Conservation (phyloP, 768 basidiomycete genomes). For the Amanita muscaria region DNA sequence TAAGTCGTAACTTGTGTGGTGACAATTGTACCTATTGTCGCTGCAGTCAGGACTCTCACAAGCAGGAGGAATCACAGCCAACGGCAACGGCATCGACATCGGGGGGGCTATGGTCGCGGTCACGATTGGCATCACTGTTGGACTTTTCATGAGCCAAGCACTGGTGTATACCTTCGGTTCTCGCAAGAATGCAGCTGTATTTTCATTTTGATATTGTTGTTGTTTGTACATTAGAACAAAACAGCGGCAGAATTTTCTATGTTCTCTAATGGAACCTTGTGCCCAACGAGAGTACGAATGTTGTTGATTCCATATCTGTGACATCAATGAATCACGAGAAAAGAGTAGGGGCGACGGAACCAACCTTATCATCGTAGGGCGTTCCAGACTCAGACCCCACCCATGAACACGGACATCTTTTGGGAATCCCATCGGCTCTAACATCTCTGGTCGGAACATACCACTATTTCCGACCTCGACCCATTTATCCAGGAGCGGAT, state of each 20-base stretch:
- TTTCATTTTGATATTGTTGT: slow-evolving; percentile 55
- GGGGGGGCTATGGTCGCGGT: slow-evolving; percentile 86
- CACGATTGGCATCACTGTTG: slow-evolving; percentile 84
- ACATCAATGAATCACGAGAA: slow-evolving; percentile 2
- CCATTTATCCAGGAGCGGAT: slow-evolving; percentile 88
- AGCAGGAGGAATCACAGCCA: slow-evolving; percentile 76
- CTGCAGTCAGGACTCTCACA: slow-evolving; percentile 74
- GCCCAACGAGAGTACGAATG: slow-evolving; percentile 92
- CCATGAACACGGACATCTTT: slow-evolving; percentile 94
- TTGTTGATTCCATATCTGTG: slow-evolving; percentile 92
- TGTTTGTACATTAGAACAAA: slow-evolving; percentile 51
- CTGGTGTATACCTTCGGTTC: slow-evolving; percentile 81
- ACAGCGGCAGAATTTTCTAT: slow-evolving; percentile 89
- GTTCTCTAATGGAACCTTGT: slow-evolving; percentile 87
- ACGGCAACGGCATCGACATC: slow-evolving; percentile 76
- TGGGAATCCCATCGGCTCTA: slow-evolving; percentile 98
- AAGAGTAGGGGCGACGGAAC: slow-evolving; percentile 16
- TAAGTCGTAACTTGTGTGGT: slow-evolving; percentile 29
- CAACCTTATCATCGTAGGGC: slow-evolving; percentile 98
- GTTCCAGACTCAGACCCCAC: slow-evolving; percentile 90
- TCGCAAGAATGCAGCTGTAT: slow-evolving; percentile 77
- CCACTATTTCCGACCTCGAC: slow-evolving; percentile 99
- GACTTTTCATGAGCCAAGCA: slow-evolving; percentile 81
- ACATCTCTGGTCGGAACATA: slow-evolving; percentile 99
- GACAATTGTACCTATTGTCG: slow-evolving; percentile 4